phyloP scores from a whole-genome alignment of 768 basidiomycete genomes.

The Paxillus involutus region DNA sequence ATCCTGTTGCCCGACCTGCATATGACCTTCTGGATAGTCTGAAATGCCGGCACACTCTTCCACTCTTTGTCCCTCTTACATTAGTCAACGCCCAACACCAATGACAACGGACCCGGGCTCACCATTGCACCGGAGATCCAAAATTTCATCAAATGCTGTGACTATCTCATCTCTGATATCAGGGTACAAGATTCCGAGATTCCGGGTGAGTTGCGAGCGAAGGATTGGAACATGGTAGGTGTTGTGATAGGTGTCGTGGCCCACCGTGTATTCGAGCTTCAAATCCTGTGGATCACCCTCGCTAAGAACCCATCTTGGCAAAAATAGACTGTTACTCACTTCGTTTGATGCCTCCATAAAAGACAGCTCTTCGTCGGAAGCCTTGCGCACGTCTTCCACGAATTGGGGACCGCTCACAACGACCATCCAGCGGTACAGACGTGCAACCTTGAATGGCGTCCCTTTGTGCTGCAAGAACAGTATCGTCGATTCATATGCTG shows the following conservation, averaged over 20 bases:
- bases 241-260: constrained; percentile 25
- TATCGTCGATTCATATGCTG: not conserved
- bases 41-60: constrained; percentile 27
- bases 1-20: too few relatives aligned
- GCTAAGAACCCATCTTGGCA: not conserved
- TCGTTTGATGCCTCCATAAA: constrained; percentile 29
- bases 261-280: constrained; percentile 38
- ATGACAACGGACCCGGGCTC: not conserved
- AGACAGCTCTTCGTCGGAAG: constrained; percentile 39
- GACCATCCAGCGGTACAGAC: constrained; percentile 36
- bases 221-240: constrained; percentile 29
- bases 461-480: constrained; percentile 21
- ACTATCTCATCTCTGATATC: constrained; percentile 46
- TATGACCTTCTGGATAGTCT: constrained; percentile 14
- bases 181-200: constrained; percentile 37
- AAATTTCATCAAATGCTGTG: constrained; percentile 37
- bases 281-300: constrained; percentile 28
- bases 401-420: constrained; percentile 30
- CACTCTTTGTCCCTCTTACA: constrained; percentile 30
- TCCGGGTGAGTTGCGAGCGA: constrained; percentile 34
- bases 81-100: too few relatives aligned
- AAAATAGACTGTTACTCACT: constrained; percentile 23
- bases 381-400: constrained; percentile 41
- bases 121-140: constrained; percentile 23
- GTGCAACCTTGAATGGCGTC: constrained; percentile 28